A percentile compares a stretch with the other conserved stretches of the same genome.
Evolutionary conservation across 2,329 filamentous ascomycete species (phyloP).

Genomic region (Colletotrichum plurivorum): DNA sequence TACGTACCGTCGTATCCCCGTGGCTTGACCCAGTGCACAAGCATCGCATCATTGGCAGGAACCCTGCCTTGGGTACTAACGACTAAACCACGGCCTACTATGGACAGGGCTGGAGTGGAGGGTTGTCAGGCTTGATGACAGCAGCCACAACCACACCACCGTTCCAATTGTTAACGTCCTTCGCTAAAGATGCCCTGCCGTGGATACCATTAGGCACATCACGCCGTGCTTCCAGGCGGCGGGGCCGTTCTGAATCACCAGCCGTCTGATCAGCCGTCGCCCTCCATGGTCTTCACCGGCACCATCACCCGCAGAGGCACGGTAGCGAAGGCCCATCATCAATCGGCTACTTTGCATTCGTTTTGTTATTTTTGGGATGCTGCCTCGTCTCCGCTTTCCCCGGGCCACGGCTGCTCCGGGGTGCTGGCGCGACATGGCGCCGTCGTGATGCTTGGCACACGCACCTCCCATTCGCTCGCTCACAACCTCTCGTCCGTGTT

Average conservation of each 20-base stretch:
- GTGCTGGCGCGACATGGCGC: conserved; percentile 36
- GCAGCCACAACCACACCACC: background rate
- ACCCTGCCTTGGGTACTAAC: too few species aligned
- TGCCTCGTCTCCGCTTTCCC: conserved; percentile 25
- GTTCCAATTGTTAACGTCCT: background rate
- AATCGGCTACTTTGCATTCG: conserved; percentile 22
- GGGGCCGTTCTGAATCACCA: conserved; percentile 37
- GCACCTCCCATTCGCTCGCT: conserved; percentile 14
- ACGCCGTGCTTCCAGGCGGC: background rate
- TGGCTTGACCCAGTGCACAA: conserved; percentile 6
- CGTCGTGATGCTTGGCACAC: conserved; percentile 35
- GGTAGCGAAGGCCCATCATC: conserved; percentile 28
- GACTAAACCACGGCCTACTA: conserved; percentile 3
- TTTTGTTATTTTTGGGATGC: conserved; percentile 29
- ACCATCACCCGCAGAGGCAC: conserved; percentile 33
- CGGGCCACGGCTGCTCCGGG: conserved; percentile 33
- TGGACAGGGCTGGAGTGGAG: conserved; percentile 18
- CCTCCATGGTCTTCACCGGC: conserved; percentile 20
- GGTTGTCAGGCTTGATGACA: background rate
- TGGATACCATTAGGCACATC: background rate
- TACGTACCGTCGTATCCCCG: background rate
- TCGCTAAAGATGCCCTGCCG: too few species aligned
- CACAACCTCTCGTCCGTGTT: conserved; percentile 10
- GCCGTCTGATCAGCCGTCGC: conserved; percentile 36
- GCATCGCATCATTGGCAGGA: conserved; percentile 8